phyloP scores from a whole-genome alignment of 2,329 filamentous ascomycete genomes.

The Cercospora brassicicola region DNA sequence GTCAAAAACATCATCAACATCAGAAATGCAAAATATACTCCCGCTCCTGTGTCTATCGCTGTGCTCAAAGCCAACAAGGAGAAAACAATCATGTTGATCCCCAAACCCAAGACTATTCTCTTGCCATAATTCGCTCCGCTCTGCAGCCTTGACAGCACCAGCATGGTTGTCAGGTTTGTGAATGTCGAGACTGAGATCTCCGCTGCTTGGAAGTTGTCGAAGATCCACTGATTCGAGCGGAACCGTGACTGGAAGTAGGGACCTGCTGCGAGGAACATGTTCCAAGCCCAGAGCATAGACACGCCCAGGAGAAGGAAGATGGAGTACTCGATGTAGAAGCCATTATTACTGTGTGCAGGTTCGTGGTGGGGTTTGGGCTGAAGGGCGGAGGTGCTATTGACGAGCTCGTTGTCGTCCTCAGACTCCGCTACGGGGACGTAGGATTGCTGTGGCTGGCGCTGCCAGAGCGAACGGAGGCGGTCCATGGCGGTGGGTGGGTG shows the following conservation, averaged over 20 bases:
- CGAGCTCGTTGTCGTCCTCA: constrained; percentile 21
- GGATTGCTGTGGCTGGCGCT: constrained; percentile 32
- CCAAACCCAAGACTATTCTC: constrained; percentile 74
- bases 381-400: constrained; percentile 8
- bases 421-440: constrained; percentile 35
- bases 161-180: constrained; percentile 74
- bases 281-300: constrained; percentile 98
- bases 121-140: constrained; percentile 80
- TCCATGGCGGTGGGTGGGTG: constrained; percentile 22
- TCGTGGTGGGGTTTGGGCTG: not conserved
- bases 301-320: constrained; percentile 84
- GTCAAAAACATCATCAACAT: constrained; percentile 78
- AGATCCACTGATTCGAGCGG: constrained; percentile 66
- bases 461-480: constrained; percentile 33
- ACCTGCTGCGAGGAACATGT: constrained; percentile 95
- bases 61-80: constrained; percentile 79
- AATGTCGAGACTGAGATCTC: constrained; percentile 84
- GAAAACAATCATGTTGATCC: constrained; percentile 77
- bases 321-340: constrained; percentile 78
- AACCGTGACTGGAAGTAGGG: constrained; percentile 91
- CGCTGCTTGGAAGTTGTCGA: constrained; percentile 81
- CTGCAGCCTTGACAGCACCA: constrained; percentile 78
- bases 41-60: constrained; percentile 61
- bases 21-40: constrained; percentile 75
- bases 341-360: not conserved